Evolutionary conservation across 2,329 filamentous ascomycete genomes (phyloP).

Genomic region (Sporothrix euskadiensis): DNA sequence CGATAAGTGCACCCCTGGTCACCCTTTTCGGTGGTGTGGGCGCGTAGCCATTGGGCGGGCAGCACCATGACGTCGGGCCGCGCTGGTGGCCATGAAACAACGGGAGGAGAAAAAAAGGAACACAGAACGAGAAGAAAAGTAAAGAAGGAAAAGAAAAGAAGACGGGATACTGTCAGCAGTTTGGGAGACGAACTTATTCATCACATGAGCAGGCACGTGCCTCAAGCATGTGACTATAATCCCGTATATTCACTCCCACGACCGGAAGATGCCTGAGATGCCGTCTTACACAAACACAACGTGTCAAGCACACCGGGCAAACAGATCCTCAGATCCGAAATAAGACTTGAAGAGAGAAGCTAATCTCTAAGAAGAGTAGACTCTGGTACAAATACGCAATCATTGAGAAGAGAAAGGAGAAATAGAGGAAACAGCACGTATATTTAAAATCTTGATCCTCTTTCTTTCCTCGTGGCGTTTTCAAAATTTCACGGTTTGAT

Average conservation of each 20-base stretch:
- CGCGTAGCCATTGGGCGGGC: conserved; percentile 25
- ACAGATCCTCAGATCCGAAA: not conserved
- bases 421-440: no score
- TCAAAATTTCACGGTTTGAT: not conserved
- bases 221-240: not conserved
- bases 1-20: not conserved
- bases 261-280: not conserved
- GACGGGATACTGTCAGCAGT: not conserved
- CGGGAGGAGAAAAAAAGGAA: not conserved
- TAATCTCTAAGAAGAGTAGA: not conserved
- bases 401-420: no score
- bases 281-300: not conserved
- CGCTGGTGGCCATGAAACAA: conserved; percentile 1
- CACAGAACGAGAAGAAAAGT: not conserved
- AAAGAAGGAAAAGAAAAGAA: not conserved
- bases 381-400: not conserved
- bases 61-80: conserved; percentile 4
- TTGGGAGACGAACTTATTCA: not conserved
- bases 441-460: not conserved
- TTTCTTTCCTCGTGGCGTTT: not conserved
- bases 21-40: not conserved
- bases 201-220: not conserved
- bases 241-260: not conserved
- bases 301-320: not conserved
- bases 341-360: not conserved